These are phyloP conservation scores for Spergularia bocconei DNA, from an alignment of 148 eudicot genomes.

Conservation along the genomic window DNA sequence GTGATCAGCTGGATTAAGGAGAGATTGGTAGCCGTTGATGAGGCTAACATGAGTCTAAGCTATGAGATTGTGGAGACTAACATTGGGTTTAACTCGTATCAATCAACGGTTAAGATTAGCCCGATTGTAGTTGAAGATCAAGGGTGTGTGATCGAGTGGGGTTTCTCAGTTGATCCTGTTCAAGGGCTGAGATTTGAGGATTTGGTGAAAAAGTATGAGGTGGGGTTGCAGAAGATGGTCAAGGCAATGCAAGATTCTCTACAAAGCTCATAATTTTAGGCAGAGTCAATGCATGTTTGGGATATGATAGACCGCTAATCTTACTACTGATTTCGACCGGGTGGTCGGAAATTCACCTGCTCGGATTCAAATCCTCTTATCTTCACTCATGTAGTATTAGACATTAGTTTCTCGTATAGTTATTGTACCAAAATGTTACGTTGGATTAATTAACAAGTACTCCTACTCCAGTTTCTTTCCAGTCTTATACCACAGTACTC, in stretches of 20 bases:
- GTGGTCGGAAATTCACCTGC: no score
- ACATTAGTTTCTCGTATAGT: no score
- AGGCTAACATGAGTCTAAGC: constrained; percentile 32
- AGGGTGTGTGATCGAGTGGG: constrained; percentile 72
- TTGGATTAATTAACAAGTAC: no score
- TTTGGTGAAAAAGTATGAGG: constrained; percentile 50
- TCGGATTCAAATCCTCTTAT: no score
- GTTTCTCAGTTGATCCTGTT: constrained; percentile 53
- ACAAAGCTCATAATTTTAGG: background rate
- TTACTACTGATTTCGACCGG: no score
- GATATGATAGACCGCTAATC: no score
- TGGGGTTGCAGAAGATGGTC: constrained; percentile 45
- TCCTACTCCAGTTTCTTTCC: no score
- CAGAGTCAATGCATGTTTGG: no score
- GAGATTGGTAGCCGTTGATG: constrained; percentile 54
- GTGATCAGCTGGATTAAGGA: constrained; percentile 61
- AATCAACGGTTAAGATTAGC: constrained; percentile 53
- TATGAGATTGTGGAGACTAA: constrained; percentile 76
- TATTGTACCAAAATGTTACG: no score
- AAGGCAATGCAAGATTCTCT: constrained; percentile 51
- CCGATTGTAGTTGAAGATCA: constrained; percentile 19
- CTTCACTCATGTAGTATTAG: no score
- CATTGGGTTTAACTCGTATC: constrained; percentile 59
- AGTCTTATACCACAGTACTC: no score
- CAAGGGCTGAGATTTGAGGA: constrained; percentile 54